These are phyloP conservation scores for Cyberlindnera japonica DNA, from an alignment of 805 yeast genomes.

Conservation along the genomic window DNA sequence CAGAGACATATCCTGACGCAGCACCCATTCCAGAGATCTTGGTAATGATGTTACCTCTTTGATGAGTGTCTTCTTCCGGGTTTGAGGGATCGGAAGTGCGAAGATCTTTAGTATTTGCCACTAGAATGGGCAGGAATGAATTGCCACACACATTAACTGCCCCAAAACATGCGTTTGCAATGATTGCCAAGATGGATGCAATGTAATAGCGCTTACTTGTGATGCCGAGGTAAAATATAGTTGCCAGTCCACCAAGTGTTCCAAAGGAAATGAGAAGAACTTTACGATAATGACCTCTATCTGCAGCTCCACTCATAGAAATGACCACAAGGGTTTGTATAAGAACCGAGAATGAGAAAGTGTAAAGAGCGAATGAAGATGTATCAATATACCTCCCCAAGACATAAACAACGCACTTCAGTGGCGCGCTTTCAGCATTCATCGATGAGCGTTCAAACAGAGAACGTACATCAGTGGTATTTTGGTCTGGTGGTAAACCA, in stretches of 20 bases:
- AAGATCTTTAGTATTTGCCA: conserved; percentile 32
- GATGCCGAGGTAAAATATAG: conserved; percentile 42
- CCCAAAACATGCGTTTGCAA: conserved; percentile 70
- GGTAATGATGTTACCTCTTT: conserved; percentile 41
- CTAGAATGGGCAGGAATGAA: conserved; percentile 63
- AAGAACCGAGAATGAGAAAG: conserved; percentile 67
- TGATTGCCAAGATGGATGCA: conserved; percentile 53
- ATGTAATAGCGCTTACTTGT: conserved; percentile 41
- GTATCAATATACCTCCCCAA: conserved; percentile 56
- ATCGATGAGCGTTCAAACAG: conserved; percentile 4
- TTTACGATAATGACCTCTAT: conserved; percentile 60
- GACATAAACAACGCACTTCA: conserved; percentile 46
- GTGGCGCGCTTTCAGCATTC: conserved; percentile 11
- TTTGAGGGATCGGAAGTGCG: neutral
- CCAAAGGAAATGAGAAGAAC: conserved; percentile 54
- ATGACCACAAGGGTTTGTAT: conserved; percentile 69
- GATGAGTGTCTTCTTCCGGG: neutral
- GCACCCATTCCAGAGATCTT: conserved; percentile 65
- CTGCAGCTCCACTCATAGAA: conserved; percentile 69
- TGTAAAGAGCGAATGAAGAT: conserved; percentile 68
- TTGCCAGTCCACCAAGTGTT: conserved; percentile 50
- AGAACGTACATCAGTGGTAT: neutral
- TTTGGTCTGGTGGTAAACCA: conserved; percentile 9
- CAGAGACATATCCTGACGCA: conserved; percentile 66
- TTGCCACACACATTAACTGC: conserved; percentile 79